Base-by-base conservation (phyloP, 148 eudicot species). In the Gaultheria prostrata region DNA sequence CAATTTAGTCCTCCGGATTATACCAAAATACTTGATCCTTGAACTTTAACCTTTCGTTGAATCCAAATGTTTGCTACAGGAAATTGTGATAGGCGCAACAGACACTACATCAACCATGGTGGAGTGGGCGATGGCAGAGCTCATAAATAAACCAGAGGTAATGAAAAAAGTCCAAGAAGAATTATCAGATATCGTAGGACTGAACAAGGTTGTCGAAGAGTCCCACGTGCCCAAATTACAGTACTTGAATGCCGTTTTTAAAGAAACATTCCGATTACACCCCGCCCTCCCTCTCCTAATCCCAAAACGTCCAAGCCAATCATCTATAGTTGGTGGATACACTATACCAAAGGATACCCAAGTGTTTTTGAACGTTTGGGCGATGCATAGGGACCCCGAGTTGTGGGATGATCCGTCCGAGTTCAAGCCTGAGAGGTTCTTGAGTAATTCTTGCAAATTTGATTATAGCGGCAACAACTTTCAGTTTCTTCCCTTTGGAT, bases 81-180 rank as follows among this genome's bases (percentile, higher is more conserved):
- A 91, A 28, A 71, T 83, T 9, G 45, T 90, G 8, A 6, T 74
- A 0, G 91, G 88, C 4, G 94, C 88, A 18, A 83, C 87, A 1
- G 94, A 90, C 63, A 84, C 91, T 9, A 78, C 91, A 24, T 54
- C 87, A 26, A 77, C 80, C 18, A 56, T 80, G 45, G 51, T 85
- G 6, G 94, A 91, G 35, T 91, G 88, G 87, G 86, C 73, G 5
- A 86, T 91, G 91, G 81, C 91, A 14, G 88, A 89, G 56, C 18
- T 89, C 2, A 24, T 91, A 33, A 56, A 48, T 32, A 63, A 86
- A 26, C 87, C 90, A 4, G 30, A 85, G 4, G 18, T 69, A 56
- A 65, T 88, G 71, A 81, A 43, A 7, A 86, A 71, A 8, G 85
- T 81, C 15, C 89, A 88, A 76, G 56, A 90, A 76, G 92, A 92